These are phyloP conservation scores for Ogataea glucozyma DNA, from an alignment of 805 yeast genomes.

Conservation along the genomic window DNA sequence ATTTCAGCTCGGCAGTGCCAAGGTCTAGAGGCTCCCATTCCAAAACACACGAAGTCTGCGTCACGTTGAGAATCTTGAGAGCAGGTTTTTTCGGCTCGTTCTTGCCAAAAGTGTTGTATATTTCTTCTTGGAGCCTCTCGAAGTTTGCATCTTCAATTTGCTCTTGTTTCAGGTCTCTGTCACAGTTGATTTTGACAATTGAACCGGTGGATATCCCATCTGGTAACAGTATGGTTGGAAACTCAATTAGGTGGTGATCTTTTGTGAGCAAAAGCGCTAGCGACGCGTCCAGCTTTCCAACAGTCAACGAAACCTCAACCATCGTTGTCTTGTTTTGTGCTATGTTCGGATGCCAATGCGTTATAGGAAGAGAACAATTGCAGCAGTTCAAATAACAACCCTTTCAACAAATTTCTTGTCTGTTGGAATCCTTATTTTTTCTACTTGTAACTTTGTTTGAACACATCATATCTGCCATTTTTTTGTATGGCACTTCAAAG, in stretches of 20 bases:
- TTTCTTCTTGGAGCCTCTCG: conserved; percentile 67
- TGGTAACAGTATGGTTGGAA: conserved; percentile 92
- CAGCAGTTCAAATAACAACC: no score
- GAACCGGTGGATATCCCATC: conserved; percentile 91
- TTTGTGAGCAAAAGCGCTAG: conserved; percentile 85
- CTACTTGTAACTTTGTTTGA: conserved; percentile 6
- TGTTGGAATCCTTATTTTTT: conserved; percentile 2
- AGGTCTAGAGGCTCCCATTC: conserved; percentile 89
- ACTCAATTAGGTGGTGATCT: conserved; percentile 90
- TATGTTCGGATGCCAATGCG: neutral
- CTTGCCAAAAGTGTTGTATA: conserved; percentile 70
- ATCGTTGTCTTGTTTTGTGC: conserved; percentile 33
- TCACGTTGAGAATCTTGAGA: conserved; percentile 69
- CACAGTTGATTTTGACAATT: conserved; percentile 81
- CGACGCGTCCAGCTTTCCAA: conserved; percentile 94
- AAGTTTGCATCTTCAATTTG: conserved; percentile 57
- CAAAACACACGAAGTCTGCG: conserved; percentile 92
- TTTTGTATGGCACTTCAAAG: neutral
- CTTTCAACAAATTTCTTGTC: conserved; percentile 7
- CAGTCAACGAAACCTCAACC: conserved; percentile 92
- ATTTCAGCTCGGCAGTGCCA: conserved; percentile 79
- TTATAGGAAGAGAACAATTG: no score
- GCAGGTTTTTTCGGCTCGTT: conserved; percentile 71
- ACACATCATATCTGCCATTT: conserved; percentile 15
- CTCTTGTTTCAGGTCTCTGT: conserved; percentile 71